phyloP scores from a whole-genome alignment of 2,329 filamentous ascomycete genomes.

The Pyrenochaeta sp. region DNA sequence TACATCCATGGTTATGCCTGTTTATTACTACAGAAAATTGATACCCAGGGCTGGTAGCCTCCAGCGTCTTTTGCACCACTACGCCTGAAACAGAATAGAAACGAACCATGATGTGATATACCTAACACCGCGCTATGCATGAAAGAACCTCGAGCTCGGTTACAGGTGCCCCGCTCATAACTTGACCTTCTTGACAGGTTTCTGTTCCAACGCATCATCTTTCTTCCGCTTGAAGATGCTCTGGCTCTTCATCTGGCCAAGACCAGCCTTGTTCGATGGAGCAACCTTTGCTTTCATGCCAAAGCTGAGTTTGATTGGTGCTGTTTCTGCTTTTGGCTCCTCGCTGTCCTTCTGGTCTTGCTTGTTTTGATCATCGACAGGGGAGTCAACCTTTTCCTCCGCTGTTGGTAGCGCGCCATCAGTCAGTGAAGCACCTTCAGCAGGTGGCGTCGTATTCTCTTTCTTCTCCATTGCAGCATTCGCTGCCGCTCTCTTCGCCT shows the following conservation, averaged over 20 bases:
- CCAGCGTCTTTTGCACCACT: not conserved
- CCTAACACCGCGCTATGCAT: constrained; percentile 33
- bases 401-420: constrained; percentile 38
- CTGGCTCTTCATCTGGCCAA: constrained; percentile 46
- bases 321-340: constrained; percentile 45
- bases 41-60: constrained; percentile 10
- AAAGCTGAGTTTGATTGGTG: constrained; percentile 45
- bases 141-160: not conserved
- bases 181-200: constrained; percentile 47
- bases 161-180: constrained; percentile 19
- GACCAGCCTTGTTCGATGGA: constrained; percentile 36
- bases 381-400: constrained; percentile 56
- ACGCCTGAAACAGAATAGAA: too few relatives aligned
- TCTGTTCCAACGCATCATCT: constrained; percentile 33
- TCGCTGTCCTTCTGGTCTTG: constrained; percentile 69
- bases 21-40: constrained; percentile 4
- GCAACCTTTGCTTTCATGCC: constrained; percentile 39
- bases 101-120: not conserved
- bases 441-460: constrained; percentile 44
- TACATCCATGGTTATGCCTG: not conserved
- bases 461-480: constrained; percentile 44
- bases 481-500: constrained; percentile 56
- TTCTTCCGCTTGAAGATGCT: constrained; percentile 49
- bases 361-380: constrained; percentile 83
- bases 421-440: constrained; percentile 35